These are phyloP conservation scores for Amanita fuliginea DNA, from an alignment of 768 basidiomycete genomes.

Conservation along the genomic window DNA sequence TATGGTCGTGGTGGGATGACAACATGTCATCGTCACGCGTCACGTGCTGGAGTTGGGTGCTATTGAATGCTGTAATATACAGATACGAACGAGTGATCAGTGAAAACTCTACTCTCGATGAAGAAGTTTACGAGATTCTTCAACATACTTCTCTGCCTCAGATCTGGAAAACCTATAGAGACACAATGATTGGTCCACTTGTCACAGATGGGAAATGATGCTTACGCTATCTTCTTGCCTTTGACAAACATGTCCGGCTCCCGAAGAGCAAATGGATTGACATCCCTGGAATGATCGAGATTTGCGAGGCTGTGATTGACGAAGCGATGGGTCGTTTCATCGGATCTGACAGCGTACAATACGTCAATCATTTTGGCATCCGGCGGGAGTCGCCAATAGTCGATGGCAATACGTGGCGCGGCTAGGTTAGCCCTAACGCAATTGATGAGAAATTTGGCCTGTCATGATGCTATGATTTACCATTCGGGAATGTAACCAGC, in stretches of 20 bases:
- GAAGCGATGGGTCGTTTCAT: conserved; percentile 89
- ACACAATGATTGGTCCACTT: conserved; percentile 3
- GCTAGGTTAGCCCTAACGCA: conserved; percentile 47
- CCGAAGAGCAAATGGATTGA: conserved; percentile 82
- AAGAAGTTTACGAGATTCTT: conserved; percentile 48
- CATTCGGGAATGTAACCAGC: conserved; percentile 74
- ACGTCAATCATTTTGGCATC: conserved; percentile 80
- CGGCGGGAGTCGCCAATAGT: conserved; percentile 79
- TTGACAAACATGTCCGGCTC: conserved; percentile 85
- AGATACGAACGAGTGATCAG: not conserved
- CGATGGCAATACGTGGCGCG: conserved; percentile 84
- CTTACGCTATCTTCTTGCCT: conserved; percentile 66
- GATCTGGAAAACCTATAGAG: conserved; percentile 47
- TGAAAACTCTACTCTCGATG: conserved; percentile 16
- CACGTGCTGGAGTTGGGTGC: not conserved
- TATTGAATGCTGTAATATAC: not conserved
- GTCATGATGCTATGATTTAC: conserved; percentile 22
- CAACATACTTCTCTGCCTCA: conserved; percentile 56
- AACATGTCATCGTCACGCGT: not conserved
- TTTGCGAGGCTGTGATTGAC: conserved; percentile 95
- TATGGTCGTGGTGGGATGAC: not conserved
- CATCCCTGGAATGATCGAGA: conserved; percentile 62
- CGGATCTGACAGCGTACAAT: conserved; percentile 84
- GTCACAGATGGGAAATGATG: conserved; percentile 7
- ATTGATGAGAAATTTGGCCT: not conserved